Evolutionary conservation across 2,329 filamentous ascomycete genomes (phyloP).

Genomic region (Ophiostoma sp.): DNA sequence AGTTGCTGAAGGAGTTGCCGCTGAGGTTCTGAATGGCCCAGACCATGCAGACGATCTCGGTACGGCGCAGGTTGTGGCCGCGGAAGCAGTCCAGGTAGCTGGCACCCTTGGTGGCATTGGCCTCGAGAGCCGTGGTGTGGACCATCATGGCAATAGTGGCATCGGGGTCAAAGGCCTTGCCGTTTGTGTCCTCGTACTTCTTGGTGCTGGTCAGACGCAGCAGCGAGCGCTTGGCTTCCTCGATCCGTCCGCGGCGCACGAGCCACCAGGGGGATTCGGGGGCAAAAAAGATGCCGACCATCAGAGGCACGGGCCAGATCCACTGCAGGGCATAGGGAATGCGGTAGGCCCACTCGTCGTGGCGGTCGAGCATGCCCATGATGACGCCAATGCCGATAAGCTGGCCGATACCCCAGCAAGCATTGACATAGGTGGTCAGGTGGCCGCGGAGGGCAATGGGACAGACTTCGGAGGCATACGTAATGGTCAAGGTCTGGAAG

Average conservation of each 20-base stretch:
- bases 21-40: conserved; percentile 61
- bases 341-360: conserved; percentile 57
- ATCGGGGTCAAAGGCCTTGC: conserved; percentile 68
- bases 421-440: conserved; percentile 69
- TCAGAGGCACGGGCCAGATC: conserved; percentile 66
- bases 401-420: conserved; percentile 73
- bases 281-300: conserved; percentile 61
- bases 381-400: conserved; percentile 69
- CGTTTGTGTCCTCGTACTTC: conserved; percentile 39
- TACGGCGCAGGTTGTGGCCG: conserved; percentile 70
- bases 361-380: conserved; percentile 57
- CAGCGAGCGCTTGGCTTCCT: conserved; percentile 61
- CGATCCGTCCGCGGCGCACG: conserved; percentile 58
- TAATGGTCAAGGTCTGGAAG: conserved; percentile 43
- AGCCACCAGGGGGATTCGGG: conserved; percentile 72
- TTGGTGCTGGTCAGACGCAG: conserved; percentile 55
- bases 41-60: conserved; percentile 61
- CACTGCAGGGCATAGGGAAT: conserved; percentile 70
- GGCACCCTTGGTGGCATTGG: conserved; percentile 61
- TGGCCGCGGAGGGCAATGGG: conserved; percentile 66
- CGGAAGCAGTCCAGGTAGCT: conserved; percentile 80
- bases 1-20: conserved; percentile 60
- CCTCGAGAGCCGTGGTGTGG: conserved; percentile 76
- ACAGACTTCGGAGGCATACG: conserved; percentile 67
- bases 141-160: conserved; percentile 91